Base-by-base conservation (phyloP, 2,329 filamentous ascomycete species). In the Cordyceps cicadae region DNA sequence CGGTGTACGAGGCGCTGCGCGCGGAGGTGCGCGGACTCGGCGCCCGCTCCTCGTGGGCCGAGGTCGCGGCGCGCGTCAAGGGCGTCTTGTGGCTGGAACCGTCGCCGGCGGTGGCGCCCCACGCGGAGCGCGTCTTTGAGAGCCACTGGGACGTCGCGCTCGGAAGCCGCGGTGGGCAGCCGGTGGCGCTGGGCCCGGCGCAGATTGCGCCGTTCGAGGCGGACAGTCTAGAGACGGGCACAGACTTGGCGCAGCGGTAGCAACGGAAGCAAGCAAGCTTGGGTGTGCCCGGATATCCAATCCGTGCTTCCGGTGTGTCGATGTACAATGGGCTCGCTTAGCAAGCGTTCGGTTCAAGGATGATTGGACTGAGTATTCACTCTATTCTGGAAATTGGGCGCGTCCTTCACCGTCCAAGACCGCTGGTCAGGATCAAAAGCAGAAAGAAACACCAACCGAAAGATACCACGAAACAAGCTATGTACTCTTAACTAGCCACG, bases 141-240 rank as follows among this genome's bases (percentile, higher is more conserved):
- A 60, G 52, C 5, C 59, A 60, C 43, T 60, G 59, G 59, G 59
- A 60, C 34, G 32, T 50, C 8, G 59, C 59, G 12, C 59, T 60
- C 19, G 59, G 59, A 0, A 45, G 51, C 0, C 51, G 51, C 34
- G 34, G 55, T 8, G 54, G 59, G 24, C 58, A 21, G 24, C 41
- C 54, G n/a, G 32, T 54, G 21, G 48, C 58, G 2, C 54, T 60
- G 26, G 50, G 41, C 6, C 34, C 58, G 21, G 19, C 32, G 5
- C 58, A 60, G 39, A 49, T 54, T 41, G 58, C 58, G 3, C 58
- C 58, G 17, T 52, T 49, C 11, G 39, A 17, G 39, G 17, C 15
- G 39, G 17, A n/a, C 39, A 43, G 15, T 43, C 39, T 37, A 11
- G 34, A 37, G 11, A 37, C 34, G 34, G 12, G 11, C 12, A 37